These are phyloP conservation scores for Aureobasidium uvarum DNA, from an alignment of 2,329 filamentous ascomycete species.

Conservation along the genomic window DNA sequence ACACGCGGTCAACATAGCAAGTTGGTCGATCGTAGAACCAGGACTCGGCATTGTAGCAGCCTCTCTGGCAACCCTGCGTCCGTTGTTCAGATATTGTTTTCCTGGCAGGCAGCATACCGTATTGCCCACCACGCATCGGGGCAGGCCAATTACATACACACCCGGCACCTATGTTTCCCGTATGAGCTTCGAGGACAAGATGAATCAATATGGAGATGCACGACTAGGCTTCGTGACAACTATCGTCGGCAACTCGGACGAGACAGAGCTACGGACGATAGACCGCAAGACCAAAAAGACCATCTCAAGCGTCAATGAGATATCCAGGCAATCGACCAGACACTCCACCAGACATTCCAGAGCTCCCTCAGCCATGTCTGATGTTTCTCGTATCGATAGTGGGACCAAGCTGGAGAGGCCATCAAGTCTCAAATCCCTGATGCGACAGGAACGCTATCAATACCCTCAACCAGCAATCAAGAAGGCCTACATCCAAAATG, in stretches of 20 bases:
- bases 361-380: background rate
- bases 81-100: conserved; percentile 30
- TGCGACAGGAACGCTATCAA: conserved; percentile 3
- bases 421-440: background rate
- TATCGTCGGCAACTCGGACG: conserved; percentile 7
- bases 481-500: background rate
- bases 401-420: background rate
- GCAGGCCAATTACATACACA: conserved; percentile 1
- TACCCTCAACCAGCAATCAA: background rate
- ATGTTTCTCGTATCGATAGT: conserved; percentile 7
- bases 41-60: conserved; percentile 39
- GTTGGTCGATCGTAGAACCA: conserved; percentile 37
- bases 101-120: background rate
- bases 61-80: conserved; percentile 38
- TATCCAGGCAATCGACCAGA: background rate
- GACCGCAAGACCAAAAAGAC: background rate
- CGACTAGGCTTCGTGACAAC: conserved; percentile 5
- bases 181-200: conserved; percentile 13
- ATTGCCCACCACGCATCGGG: conserved; percentile 5
- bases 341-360: background rate
- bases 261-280: background rate
- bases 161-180: conserved; percentile 14
- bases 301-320: background rate
- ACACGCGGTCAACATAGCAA: conserved; percentile 33
- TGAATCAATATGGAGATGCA: conserved; percentile 6